Conservation (phyloP, 2,329 filamentous ascomycete species). For the Botrytis paeoniae region DNA sequence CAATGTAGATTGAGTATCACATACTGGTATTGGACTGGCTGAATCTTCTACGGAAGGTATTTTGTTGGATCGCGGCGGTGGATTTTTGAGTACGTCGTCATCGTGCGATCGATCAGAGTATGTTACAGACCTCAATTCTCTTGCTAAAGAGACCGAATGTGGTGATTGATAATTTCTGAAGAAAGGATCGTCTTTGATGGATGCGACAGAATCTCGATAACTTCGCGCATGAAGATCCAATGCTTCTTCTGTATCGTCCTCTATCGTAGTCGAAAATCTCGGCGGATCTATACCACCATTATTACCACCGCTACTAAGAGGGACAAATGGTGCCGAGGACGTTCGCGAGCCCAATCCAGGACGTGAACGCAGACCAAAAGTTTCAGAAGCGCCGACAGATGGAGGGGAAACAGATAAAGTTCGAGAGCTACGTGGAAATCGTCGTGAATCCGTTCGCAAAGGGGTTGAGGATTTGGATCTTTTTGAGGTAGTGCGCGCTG, state of each 20-base stretch:
- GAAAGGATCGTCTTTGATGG: slow-evolving; percentile 55
- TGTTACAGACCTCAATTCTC: slow-evolving; percentile 36
- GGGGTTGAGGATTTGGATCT: slow-evolving; percentile 17
- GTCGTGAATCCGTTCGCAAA: slow-evolving; percentile 16
- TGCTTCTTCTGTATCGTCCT: slow-evolving; percentile 25
- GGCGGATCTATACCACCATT: not conserved
- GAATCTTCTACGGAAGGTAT: slow-evolving; percentile 27
- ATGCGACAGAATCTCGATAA: slow-evolving; percentile 49
- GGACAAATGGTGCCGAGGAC: slow-evolving; percentile 18
- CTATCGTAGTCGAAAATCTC: slow-evolving; percentile 10
- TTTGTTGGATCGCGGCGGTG: slow-evolving; percentile 21
- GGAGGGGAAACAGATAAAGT: slow-evolving; percentile 19
- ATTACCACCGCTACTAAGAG: not conserved
- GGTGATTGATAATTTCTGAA: slow-evolving; percentile 48
- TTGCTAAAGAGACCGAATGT: slow-evolving; percentile 36
- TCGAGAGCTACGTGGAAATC: slow-evolving; percentile 13
- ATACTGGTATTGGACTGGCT: slow-evolving; percentile 31
- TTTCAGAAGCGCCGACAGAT: slow-evolving; percentile 10
- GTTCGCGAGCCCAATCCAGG: slow-evolving; percentile 18
- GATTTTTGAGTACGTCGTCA: slow-evolving; percentile 24
- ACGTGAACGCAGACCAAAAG: slow-evolving; percentile 10
- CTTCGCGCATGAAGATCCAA: slow-evolving; percentile 24
- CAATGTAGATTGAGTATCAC: slow-evolving; percentile 9
- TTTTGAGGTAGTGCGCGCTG: slow-evolving; percentile 15
- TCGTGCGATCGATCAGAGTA: slow-evolving; percentile 25